Evolutionary conservation across 768 basidiomycete species (phyloP).

Genomic region (Mycena alexandri): DNA sequence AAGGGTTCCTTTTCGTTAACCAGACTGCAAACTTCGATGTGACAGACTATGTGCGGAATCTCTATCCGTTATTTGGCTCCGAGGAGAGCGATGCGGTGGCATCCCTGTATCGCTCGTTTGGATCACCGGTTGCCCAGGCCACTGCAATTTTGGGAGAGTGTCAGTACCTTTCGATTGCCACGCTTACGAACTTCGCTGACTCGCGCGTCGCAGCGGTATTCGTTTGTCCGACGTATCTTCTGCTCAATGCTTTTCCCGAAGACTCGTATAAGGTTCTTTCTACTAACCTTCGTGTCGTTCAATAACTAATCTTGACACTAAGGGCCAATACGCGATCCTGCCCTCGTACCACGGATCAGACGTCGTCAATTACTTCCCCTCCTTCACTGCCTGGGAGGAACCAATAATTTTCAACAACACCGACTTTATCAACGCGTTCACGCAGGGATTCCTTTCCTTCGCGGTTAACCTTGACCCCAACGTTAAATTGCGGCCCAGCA

Average conservation of each 20-base stretch:
- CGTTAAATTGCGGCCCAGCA: slow-evolving; percentile 33
- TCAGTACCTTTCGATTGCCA: slow-evolving; percentile 18
- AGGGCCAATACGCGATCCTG: slow-evolving; percentile 41
- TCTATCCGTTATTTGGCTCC: slow-evolving; percentile 38
- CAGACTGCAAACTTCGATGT: slow-evolving; percentile 23
- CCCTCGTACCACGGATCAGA: slow-evolving; percentile 41
- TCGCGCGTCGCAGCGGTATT: slow-evolving; percentile 38
- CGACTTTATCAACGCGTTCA: slow-evolving; percentile 46
- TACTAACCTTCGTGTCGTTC: background rate
- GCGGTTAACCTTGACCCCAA: slow-evolving; percentile 40
- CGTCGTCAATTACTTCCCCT: slow-evolving; percentile 39
- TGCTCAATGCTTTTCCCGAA: slow-evolving; percentile 22
- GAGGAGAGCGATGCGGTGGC: slow-evolving; percentile 20
- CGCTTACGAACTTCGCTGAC: background rate
- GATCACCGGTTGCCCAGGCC: slow-evolving; percentile 39
- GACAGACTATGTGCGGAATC: slow-evolving; percentile 34
- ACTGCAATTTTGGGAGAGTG: slow-evolving; percentile 41
- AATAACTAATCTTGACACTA: no score
- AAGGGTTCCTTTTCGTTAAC: slow-evolving; percentile 42
- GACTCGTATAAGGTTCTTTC: slow-evolving; percentile 21
- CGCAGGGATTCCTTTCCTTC: slow-evolving; percentile 43
- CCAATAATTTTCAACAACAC: slow-evolving; percentile 34
- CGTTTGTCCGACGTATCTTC: slow-evolving; percentile 42
- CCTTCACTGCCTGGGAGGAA: background rate
- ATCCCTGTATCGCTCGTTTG: slow-evolving; percentile 32